A percentile compares a stretch with the other conserved stretches of the same genome.
Evolutionary conservation across 805 yeast genomes (phyloP).

Genomic region (Nakazawaea siamensis): DNA sequence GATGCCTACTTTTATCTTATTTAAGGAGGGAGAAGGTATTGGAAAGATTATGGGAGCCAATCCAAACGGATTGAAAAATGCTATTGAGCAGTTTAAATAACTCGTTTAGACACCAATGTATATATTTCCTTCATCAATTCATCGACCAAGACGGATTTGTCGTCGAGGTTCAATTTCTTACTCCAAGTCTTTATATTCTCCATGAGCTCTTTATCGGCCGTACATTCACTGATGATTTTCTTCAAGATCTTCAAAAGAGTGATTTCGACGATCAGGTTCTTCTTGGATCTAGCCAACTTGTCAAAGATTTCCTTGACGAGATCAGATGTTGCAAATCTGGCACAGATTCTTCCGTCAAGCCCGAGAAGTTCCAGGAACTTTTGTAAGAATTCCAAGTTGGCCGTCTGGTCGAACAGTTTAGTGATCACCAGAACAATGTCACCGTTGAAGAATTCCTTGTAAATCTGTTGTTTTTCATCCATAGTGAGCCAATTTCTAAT

Average conservation of each 20-base stretch:
- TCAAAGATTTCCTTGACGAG: not conserved
- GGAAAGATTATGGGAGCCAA: conserved; percentile 63
- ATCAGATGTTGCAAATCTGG: not conserved
- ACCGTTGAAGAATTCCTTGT: not conserved
- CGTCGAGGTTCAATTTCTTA: not conserved
- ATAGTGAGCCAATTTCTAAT: conserved; percentile 15
- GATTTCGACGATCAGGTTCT: conserved; percentile 6
- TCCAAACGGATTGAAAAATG: conserved; percentile 26
- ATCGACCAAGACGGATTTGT: conserved; percentile 4
- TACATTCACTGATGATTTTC: conserved; percentile 3
- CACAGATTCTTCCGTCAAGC: not conserved
- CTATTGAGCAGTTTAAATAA: conserved; percentile 16
- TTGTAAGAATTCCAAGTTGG: conserved; percentile 5
- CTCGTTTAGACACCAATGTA: not conserved
- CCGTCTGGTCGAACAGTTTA: conserved; percentile 1
- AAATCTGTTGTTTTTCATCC: not conserved
- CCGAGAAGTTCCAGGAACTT: conserved; percentile 6
- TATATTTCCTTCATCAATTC: conserved; percentile 7
- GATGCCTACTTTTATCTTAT: conserved; percentile 67
- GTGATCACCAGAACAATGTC: not conserved
- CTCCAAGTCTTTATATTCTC: not conserved
- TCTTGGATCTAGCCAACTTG: conserved; percentile 1
- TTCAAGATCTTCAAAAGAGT: conserved; percentile 6
- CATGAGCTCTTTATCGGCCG: not conserved
- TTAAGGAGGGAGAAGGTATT: conserved; percentile 50